phyloP scores from a whole-genome alignment of 306 rosid species.

The Quercus dentata region DNA sequence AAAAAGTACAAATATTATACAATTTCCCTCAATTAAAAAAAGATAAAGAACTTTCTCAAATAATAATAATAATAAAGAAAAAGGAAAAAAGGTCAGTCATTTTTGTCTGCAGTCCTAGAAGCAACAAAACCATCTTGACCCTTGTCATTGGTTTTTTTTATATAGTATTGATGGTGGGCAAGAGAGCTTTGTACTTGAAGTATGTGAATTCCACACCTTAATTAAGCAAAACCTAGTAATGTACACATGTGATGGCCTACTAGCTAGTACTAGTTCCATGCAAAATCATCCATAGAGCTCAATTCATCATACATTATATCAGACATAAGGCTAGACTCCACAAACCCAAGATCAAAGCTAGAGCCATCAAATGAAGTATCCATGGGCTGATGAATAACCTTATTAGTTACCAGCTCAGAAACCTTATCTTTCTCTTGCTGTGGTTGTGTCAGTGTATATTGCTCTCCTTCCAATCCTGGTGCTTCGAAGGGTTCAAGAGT shows the following conservation, averaged over 20 bases:
- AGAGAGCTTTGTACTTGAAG: background rate
- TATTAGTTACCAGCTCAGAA: constrained; percentile 19
- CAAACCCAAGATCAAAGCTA: constrained; percentile 56
- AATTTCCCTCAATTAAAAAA: too few relatives aligned
- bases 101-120: background rate
- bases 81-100: background rate
- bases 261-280: constrained; percentile 56
- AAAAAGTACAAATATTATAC: too few relatives aligned
- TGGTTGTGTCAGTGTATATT: background rate
- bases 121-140: background rate
- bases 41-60: too few relatives aligned
- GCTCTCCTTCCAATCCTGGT: constrained; percentile 12
- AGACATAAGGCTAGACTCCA: constrained; percentile 51
- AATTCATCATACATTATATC: constrained; percentile 47
- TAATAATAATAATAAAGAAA: too few relatives aligned
- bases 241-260: background rate
- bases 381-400: constrained; percentile 10
- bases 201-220: background rate
- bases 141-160: background rate
- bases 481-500: constrained; percentile 25
- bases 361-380: constrained; percentile 30
- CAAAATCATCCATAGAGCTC: constrained; percentile 47
- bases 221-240: background rate
- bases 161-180: background rate
- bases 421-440: constrained; percentile 30